These are phyloP conservation scores for Schizophyllum commune DNA, from an alignment of 1,284 basidiomycete species.

Conservation along the genomic window DNA sequence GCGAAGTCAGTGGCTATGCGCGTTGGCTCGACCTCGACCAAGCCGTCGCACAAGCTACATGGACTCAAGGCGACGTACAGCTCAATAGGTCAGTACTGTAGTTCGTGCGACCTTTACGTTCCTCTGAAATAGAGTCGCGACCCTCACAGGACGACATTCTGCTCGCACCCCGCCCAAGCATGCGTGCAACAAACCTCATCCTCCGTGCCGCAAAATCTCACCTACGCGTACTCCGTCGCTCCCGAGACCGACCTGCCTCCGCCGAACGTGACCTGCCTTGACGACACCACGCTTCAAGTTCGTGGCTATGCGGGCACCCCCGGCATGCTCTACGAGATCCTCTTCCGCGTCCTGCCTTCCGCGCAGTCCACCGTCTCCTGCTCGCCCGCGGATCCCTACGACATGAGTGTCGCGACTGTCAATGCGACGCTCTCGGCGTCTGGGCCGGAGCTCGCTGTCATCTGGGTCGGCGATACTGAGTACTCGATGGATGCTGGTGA, in stretches of 20 bases:
- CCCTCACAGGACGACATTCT: constrained; percentile 51
- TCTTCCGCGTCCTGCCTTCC: constrained; percentile 38
- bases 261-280: constrained; percentile 55
- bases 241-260: constrained; percentile 41
- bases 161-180: constrained; percentile 54
- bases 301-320: constrained; percentile 42
- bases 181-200: constrained; percentile 45
- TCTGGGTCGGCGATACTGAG: constrained; percentile 69
- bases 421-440: constrained; percentile 29
- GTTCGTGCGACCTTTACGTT: neutral
- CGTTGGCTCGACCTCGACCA: constrained; percentile 66
- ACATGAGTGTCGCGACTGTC: constrained; percentile 17
- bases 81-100: constrained; percentile 18
- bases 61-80: constrained; percentile 41
- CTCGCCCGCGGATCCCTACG: neutral
- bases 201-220: constrained; percentile 20
- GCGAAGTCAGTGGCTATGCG: constrained; percentile 37
- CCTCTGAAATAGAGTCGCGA: neutral
- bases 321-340: constrained; percentile 65
- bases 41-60: constrained; percentile 47
- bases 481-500: constrained; percentile 58
- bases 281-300: constrained; percentile 46
- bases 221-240: constrained; percentile 45
- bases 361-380: constrained; percentile 23
- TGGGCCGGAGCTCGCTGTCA: constrained; percentile 44